Evolutionary conservation across 345 rosid species (phyloP).

Genomic region (Physaria fendleri): DNA sequence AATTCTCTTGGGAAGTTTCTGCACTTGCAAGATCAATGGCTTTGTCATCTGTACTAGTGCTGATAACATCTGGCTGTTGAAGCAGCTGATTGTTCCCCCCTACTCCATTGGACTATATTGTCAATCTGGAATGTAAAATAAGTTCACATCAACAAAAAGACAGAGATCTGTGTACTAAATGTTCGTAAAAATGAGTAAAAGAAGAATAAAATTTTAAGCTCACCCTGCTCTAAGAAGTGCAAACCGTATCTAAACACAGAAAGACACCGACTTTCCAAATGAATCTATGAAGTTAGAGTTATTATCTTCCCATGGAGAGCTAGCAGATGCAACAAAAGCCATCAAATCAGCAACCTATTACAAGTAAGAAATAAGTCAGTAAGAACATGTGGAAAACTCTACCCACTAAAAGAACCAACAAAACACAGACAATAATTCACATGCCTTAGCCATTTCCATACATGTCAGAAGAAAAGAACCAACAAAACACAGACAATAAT

Average conservation of each 20-base stretch:
- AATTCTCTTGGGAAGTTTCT: no score
- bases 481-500: neutral
- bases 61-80: conserved; percentile 60
- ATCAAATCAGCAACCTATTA: conserved; percentile 88
- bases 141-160: no score
- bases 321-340: conserved; percentile 86
- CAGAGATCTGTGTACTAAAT: no score
- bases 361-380: conserved; percentile 1
- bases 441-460: no score
- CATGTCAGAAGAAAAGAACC: no score
- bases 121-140: no score
- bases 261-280: conserved; percentile 77
- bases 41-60: conserved; percentile 73
- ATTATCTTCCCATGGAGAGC: conserved; percentile 46
- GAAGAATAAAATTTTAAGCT: conserved; percentile 22
- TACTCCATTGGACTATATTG: conserved; percentile 59
- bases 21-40: no score
- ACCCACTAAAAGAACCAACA: no score
- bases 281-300: conserved; percentile 52
- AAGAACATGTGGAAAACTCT: neutral
- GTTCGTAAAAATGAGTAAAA: no score
- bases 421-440: no score
- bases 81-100: conserved; percentile 59
- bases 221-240: conserved; percentile 86
- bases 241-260: conserved; percentile 72